Base-by-base conservation (phyloP, 140 eudicot species). In the Stevia rebaudiana region DNA sequence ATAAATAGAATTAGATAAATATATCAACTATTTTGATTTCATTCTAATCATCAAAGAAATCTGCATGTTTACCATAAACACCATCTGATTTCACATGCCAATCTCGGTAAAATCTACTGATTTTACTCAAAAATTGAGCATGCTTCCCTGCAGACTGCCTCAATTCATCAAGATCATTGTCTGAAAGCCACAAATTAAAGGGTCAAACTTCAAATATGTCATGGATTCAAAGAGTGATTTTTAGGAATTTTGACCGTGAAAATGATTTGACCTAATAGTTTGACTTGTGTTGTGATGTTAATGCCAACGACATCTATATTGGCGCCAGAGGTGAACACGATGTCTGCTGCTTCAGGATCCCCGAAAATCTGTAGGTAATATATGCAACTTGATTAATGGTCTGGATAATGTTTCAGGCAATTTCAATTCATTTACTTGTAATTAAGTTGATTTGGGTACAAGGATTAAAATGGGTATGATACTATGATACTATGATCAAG, bases 261-360 rank as follows among this genome's bases (percentile, higher is more conserved):
- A 19, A 69, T 3, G 18, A 67, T n/a, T 65, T 36, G 22, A 87
- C 97, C 97, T 76, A 88, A 70, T 51, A 90, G n/a, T 84, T 87
- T 82, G 79, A 87, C 88, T 82, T 90, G 97, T 10, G 97, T 87
- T 7, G 97, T 87, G 70, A 87, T 90, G 76, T 90, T 90, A 65
- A 90, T 84, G 67, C 97, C 97, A 61, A 90, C 81, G n/a, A 87
- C 85, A 12, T 51, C 86, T 46, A 90, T 78, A 70, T 82, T 82
- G 55, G 91, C 97, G 21, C 97, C 95, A 9, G 86, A 90, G 19
- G 97, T 90, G 71, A 90, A 87, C 33, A 90, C 94, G 36, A 90
- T 39, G 60, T 87, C 97, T 28, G 97, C 97, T 61, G 97, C 97
- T 78, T 90, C 97, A 16, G 97, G 97, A 74, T 90, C 97, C 43